These are phyloP conservation scores for Selenicereus undatus DNA, from an alignment of 148 eudicot species.

Conservation along the genomic window DNA sequence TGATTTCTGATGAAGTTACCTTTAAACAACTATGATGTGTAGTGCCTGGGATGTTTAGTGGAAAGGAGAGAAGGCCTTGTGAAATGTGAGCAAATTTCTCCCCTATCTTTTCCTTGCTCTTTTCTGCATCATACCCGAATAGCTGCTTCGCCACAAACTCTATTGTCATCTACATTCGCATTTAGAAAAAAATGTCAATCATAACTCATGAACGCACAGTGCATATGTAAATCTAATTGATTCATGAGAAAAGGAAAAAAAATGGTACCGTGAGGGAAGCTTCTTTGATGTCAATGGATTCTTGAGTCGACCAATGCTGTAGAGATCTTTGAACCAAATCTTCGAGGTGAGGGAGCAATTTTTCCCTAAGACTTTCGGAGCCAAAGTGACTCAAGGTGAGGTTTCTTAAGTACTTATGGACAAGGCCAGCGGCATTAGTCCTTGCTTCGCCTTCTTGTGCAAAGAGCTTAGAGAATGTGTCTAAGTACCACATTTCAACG, in stretches of 20 bases:
- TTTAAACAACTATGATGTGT: slow-evolving; percentile 35
- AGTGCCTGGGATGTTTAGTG: slow-evolving; percentile 43
- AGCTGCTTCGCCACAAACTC: slow-evolving; percentile 34
- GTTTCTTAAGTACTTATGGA: slow-evolving; percentile 43
- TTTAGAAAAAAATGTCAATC: background rate
- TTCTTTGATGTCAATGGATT: slow-evolving; percentile 28
- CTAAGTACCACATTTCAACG: slow-evolving; percentile 50
- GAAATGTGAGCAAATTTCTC: slow-evolving; percentile 30
- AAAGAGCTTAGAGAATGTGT: slow-evolving; percentile 46
- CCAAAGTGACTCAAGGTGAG: slow-evolving; percentile 40
- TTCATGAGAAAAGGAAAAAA: background rate
- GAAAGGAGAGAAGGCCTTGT: slow-evolving; percentile 42
- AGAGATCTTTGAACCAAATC: slow-evolving; percentile 22
- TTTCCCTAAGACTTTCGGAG: slow-evolving; percentile 36
- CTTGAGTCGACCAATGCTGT: slow-evolving; percentile 22
- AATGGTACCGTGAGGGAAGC: slow-evolving; percentile 26
- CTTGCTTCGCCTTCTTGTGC: slow-evolving; percentile 42
- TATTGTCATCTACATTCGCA: slow-evolving; percentile 31
- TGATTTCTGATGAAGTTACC: slow-evolving; percentile 16
- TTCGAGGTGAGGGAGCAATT: slow-evolving; percentile 33
- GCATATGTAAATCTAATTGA: background rate
- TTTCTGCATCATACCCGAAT: slow-evolving; percentile 35
- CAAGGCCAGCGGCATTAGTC: slow-evolving; percentile 38
- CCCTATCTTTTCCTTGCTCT: slow-evolving; percentile 28
- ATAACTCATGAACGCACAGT: background rate